Percentiles rank a stretch among this genome's conserved stretches.
These are phyloP conservation scores for Trichoderma cornu-damae DNA, from an alignment of 2,329 filamentous ascomycete genomes.

Conservation along the genomic window DNA sequence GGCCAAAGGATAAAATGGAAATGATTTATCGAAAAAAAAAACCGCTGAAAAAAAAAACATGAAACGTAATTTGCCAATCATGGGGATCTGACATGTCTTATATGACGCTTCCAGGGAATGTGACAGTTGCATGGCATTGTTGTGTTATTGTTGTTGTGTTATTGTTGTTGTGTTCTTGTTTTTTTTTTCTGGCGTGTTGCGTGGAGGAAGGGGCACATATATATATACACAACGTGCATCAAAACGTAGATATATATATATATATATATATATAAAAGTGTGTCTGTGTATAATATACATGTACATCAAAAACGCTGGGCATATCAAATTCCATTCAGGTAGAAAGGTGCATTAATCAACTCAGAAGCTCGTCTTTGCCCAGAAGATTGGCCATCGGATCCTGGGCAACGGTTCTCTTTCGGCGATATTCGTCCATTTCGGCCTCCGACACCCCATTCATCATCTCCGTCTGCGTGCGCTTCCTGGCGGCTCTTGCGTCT, in stretches of 20 bases:
- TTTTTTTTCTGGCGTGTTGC: too few species aligned
- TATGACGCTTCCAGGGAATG: too few species aligned
- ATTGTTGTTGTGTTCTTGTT: too few species aligned
- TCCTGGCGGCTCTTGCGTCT: conserved; percentile 45
- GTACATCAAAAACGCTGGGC: not conserved
- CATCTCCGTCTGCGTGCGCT: conserved; percentile 74
- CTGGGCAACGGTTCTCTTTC: conserved; percentile 65
- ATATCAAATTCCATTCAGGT: not conserved
- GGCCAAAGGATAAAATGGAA: conserved; percentile 42
- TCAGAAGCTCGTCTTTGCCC: conserved; percentile 63
- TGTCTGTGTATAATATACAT: not conserved
- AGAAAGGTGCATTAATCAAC: conserved; percentile 25
- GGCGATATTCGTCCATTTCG: conserved; percentile 80
- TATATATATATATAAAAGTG: too few species aligned
- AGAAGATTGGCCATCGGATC: conserved; percentile 85
- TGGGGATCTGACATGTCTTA: not conserved
- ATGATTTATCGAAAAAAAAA: too few species aligned
- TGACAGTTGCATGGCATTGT: too few species aligned
- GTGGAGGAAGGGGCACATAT: not conserved
- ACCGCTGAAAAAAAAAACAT: conserved; percentile 18
- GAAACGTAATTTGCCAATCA: conserved; percentile 3
- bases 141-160: too few species aligned
- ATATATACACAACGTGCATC: too few species aligned
- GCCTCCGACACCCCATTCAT: conserved; percentile 72
- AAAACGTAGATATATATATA: too few species aligned